Base-by-base conservation (phyloP, 306 rosid species). In the Vigna unguiculata region DNA sequence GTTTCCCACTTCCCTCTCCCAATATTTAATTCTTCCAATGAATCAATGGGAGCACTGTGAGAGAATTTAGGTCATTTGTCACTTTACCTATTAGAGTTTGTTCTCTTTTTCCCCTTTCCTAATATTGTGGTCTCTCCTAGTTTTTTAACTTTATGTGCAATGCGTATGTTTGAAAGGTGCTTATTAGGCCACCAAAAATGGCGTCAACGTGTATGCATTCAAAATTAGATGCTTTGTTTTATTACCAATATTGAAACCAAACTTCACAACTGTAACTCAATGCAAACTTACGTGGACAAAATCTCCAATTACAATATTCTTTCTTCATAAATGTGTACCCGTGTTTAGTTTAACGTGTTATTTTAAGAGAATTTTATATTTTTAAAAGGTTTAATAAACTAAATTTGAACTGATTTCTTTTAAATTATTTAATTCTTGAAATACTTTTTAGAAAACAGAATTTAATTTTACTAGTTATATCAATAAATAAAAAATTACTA, bases 31-130 rank as follows among this genome's bases (percentile, higher is more conserved):
- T 28, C 30, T 28, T 28, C 30, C 30, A 28, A 28, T 28, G 30
- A 28, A 28, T 28, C 30, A 69, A 59, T 34, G 38, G 36, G 70
- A 46, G 48, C 17, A 47, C 7, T n/a, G 34, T 5, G 12, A 61
- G 16, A 69, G 65, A 51, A 71, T 60, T 70, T 58, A 60, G 71
- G 71, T 41, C 74, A 52, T 46, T 58, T 60, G 36, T 24, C 72
- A 70, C 78, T 78, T 70, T 61, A 21, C 11, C 48, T 21, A 25
- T 55, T 48, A 21, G 57, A 74, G 69, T 28, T 74, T 67, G 72
- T 74, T 81, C 38, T n/a, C 54, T 66, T 2, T 60, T 21, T 55
- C 40, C 40, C 24, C 48, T 36, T 11, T 19, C 24, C 61, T 21
- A 30, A 41, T 72, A 24, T 40, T 8, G 32, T 32, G 30, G 7